These are phyloP conservation scores for Curvularia spicifera DNA, from an alignment of 2,329 filamentous ascomycete genomes.

Conservation along the genomic window DNA sequence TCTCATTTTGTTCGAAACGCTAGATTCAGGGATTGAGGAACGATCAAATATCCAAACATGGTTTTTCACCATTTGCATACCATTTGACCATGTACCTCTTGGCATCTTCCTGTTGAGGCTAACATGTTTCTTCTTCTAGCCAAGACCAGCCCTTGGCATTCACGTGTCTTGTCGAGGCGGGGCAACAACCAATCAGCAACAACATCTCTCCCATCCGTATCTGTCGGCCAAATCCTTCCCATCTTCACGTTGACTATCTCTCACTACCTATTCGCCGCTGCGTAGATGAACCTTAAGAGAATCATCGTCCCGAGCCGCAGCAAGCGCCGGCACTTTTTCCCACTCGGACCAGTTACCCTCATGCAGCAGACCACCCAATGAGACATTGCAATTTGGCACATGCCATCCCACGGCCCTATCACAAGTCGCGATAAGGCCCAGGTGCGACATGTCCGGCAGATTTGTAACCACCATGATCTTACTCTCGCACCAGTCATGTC, in stretches of 20 bases:
- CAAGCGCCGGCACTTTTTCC: slow-evolving; percentile 19
- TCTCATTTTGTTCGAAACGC: background rate
- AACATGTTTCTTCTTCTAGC: slow-evolving; percentile 24
- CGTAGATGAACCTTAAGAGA: slow-evolving; percentile 16
- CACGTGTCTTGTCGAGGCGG: slow-evolving; percentile 15
- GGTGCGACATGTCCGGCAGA: slow-evolving; percentile 22
- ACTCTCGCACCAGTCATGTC: slow-evolving; percentile 22
- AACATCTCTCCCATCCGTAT: background rate
- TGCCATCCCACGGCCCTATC: slow-evolving; percentile 33
- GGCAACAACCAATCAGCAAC: slow-evolving; percentile 10
- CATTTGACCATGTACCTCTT: slow-evolving; percentile 23
- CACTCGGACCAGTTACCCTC: slow-evolving; percentile 20
- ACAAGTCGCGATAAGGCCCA: slow-evolving; percentile 39
- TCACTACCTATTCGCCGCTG: slow-evolving; percentile 31
- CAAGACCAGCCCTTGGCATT: slow-evolving; percentile 27
- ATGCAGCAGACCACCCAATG: slow-evolving; percentile 33
- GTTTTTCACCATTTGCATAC: slow-evolving; percentile 10
- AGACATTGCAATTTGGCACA: slow-evolving; percentile 27
- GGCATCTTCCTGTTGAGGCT: slow-evolving; percentile 31
- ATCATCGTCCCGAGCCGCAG: slow-evolving; percentile 28
- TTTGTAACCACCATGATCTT: slow-evolving; percentile 28
- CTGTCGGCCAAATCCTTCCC: background rate
- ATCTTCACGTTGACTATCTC: slow-evolving; percentile 29
- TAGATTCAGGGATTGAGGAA: background rate
- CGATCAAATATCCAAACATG: background rate